Evolutionary conservation across 129 eudicot species (phyloP).

Genomic region (Solidago caesia): DNA sequence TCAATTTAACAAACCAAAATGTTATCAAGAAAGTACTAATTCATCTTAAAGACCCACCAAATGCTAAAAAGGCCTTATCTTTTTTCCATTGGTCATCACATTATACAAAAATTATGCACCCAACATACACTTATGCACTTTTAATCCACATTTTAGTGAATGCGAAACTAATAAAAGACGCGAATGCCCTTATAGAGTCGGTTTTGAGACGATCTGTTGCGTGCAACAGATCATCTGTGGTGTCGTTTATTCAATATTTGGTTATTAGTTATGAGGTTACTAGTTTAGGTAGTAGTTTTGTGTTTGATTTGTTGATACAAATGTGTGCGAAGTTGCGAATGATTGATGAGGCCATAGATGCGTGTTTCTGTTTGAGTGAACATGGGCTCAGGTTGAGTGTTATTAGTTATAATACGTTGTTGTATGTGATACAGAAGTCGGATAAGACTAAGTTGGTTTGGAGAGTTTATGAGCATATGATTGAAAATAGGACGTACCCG

Average conservation of each 20-base stretch:
- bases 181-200: constrained; percentile 62
- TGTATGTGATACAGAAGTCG: constrained; percentile 59
- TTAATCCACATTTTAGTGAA: constrained; percentile 61
- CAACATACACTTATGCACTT: constrained; percentile 48
- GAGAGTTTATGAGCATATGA: constrained; percentile 77
- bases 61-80: constrained; percentile 57
- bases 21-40: constrained; percentile 48
- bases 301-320: constrained; percentile 76
- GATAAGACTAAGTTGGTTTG: constrained; percentile 47
- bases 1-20: constrained; percentile 31
- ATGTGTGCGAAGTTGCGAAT: constrained; percentile 67
- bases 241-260: constrained; percentile 40
- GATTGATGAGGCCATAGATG: constrained; percentile 52
- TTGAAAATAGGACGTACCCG: constrained; percentile 53
- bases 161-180: constrained; percentile 62
- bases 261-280: constrained; percentile 41
- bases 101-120: constrained; percentile 44
- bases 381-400: constrained; percentile 57
- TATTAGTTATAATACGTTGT: constrained; percentile 62
- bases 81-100: constrained; percentile 90
- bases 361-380: constrained; percentile 49
- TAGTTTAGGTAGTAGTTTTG: constrained; percentile 51
- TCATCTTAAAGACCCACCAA: constrained; percentile 61
- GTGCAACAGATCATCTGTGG: constrained; percentile 24
- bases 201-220: constrained; percentile 36